Conservation (phyloP, 169 alveolate genomes). For the Eimeria maxima region DNA sequence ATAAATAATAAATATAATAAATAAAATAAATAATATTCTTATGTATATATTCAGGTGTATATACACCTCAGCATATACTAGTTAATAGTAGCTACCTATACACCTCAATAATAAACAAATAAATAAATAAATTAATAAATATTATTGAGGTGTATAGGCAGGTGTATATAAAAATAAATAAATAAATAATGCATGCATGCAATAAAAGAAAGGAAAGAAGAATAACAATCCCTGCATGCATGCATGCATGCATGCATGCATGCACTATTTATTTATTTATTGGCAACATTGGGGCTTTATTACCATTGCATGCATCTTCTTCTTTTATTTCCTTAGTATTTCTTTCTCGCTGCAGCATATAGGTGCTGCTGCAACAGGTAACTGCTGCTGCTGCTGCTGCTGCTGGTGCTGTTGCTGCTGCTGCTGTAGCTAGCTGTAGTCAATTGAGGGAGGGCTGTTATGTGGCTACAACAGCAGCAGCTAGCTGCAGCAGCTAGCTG, state of each 20-base stretch:
- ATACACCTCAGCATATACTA: conserved; percentile 51
- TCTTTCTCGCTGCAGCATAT: not conserved
- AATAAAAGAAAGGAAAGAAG: not conserved
- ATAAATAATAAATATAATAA: not conserved
- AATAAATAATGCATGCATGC: not conserved
- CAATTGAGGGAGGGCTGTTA: not conserved
- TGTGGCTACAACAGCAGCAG: not conserved
- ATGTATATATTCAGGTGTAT: not conserved
- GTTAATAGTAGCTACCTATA: conserved; percentile 43
- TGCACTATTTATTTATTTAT: not conserved
- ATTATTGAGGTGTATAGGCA: too few species aligned
- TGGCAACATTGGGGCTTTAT: not conserved
- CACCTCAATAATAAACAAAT: conserved; percentile 70
- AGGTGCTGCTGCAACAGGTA: not conserved
- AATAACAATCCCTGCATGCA: not conserved
- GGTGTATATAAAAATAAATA: not conserved
- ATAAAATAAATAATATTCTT: not conserved
- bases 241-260: not conserved
- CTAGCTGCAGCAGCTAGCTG: not conserved
- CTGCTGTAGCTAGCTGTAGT: not conserved
- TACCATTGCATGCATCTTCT: not conserved
- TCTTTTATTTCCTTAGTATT: not conserved
- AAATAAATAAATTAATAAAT: not conserved
- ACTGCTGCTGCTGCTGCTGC: not conserved
- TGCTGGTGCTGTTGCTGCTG: not conserved